Evolutionary conservation across 257 asterid species (phyloP).

Genomic region (Salvia miltiorrhiza): DNA sequence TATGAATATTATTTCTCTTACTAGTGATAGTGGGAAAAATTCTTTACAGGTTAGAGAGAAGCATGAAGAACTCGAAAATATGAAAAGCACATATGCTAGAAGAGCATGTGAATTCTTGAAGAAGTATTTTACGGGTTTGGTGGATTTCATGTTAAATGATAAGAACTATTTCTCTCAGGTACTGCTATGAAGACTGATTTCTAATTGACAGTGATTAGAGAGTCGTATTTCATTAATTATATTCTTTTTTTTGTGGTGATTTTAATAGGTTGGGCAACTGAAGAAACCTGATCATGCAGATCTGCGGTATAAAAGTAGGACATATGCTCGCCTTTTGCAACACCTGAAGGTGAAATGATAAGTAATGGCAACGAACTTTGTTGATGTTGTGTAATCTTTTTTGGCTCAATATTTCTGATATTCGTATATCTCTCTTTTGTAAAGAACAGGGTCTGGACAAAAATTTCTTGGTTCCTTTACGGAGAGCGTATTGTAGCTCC

Average conservation of each 20-base stretch:
- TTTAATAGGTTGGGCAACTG: slow-evolving; percentile 86
- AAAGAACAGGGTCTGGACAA: slow-evolving; percentile 80
- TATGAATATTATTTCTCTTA: slow-evolving; percentile 14
- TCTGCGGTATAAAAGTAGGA: slow-evolving; percentile 89
- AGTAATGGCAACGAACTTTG: slow-evolving; percentile 7
- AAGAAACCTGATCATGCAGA: slow-evolving; percentile 99
- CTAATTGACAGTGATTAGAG: slow-evolving; percentile 16
- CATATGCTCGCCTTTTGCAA: slow-evolving; percentile 97
- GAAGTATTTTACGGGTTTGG: slow-evolving; percentile 84
- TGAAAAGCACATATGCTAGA: slow-evolving; percentile 69
- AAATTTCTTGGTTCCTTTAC: slow-evolving; percentile 69
- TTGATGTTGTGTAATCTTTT: slow-evolving; percentile 9
- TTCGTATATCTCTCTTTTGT: slow-evolving; percentile 5
- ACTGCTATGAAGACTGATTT: slow-evolving; percentile 22
- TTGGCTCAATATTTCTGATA: slow-evolving; percentile 21
- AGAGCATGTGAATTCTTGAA: slow-evolving; percentile 93
- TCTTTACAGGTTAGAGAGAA: slow-evolving; percentile 79
- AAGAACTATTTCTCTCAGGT: slow-evolving; percentile 98
- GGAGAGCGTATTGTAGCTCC: slow-evolving; percentile 98
- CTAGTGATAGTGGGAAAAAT: slow-evolving; percentile 16
- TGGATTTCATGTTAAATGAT: slow-evolving; percentile 96
- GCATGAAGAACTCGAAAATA: slow-evolving; percentile 74
- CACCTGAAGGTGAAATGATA: slow-evolving; percentile 73
- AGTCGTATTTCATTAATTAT: not conserved
- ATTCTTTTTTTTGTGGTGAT: slow-evolving; percentile 1